These are phyloP conservation scores for Peronospora destructor DNA, from an alignment of 352 stramenopile species.

Conservation along the genomic window DNA sequence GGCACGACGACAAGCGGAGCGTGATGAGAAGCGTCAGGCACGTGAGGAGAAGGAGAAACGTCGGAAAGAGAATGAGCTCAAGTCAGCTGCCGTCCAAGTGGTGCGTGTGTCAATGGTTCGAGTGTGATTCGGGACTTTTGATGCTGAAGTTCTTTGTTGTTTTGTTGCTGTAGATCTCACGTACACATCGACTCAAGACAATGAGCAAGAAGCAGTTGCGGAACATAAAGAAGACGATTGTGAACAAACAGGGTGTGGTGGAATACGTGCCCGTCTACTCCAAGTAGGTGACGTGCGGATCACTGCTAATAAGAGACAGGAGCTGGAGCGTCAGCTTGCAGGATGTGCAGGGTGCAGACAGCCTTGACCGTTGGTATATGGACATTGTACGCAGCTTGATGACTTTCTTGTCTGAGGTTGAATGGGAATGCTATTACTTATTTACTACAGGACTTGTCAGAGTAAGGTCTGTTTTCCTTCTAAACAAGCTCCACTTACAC, in stretches of 20 bases:
- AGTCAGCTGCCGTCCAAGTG: slow-evolving; percentile 82
- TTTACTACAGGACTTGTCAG: too few species aligned
- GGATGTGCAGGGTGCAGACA: background rate
- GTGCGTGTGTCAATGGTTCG: slow-evolving; percentile 32
- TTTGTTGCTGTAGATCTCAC: slow-evolving; percentile 50
- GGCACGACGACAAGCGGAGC: slow-evolving; percentile 54
- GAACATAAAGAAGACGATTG: slow-evolving; percentile 88
- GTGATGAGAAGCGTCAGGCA: slow-evolving; percentile 64
- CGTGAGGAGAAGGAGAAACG: slow-evolving; percentile 85
- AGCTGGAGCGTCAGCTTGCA: background rate
- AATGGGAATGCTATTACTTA: too few species aligned
- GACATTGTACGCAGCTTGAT: background rate
- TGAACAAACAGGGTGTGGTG: slow-evolving; percentile 88
- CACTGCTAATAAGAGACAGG: slow-evolving; percentile 5
- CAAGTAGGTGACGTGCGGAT: slow-evolving; percentile 39
- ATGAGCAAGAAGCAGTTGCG: slow-evolving; percentile 92
- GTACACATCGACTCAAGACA: slow-evolving; percentile 83
- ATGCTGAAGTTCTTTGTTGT: slow-evolving; percentile 1
- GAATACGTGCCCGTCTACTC: slow-evolving; percentile 84
- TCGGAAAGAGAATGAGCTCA: slow-evolving; percentile 86
- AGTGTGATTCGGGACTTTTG: background rate
- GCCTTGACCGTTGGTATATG: slow-evolving; percentile 19
- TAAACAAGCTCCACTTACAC: too few species aligned
- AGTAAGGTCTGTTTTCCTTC: too few species aligned
- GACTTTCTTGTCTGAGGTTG: background rate